Evolutionary conservation across 1,284 basidiomycete genomes (phyloP), one percentile per base, ranked within the genome.

Genomic region (Tilletia setariae): DNA sequence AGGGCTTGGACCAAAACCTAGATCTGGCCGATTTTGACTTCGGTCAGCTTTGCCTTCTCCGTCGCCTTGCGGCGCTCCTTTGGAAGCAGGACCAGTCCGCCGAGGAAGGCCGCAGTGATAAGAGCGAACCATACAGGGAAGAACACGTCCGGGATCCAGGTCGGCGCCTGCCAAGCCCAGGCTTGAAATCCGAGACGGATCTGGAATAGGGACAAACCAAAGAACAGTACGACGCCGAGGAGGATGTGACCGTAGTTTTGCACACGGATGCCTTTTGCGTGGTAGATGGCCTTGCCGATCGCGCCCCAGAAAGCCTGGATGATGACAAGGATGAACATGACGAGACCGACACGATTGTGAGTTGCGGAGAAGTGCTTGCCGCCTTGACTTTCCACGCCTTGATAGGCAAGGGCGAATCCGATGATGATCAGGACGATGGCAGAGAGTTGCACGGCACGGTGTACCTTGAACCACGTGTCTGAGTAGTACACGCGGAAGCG

Each of bases 281-380:
- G 67, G 40, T 16, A 74, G 66, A 87, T 72, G 68, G 81, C 87
- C 78, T 91, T 89, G 66, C 89, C 87, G 68, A 88, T 72, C 2
- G 85, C 84, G 4, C 90, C 90, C 8, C 90, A 79, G 1, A 78
- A 72, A 70, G 86, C 84, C 80, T 91, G 90, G 13, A 86, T 66
- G 64, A 88, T 47, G 76, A 89, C 88, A 19, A 91, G 83, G 59
- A 85, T 84, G 70, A 90, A 86, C 49, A 91, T 81, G 4, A 85
- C 85, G 56, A 88, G 78, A 40, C 90, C 90, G 74, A 86, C 85
- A 83, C 84, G 84, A 87, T 88, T 74, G 61, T 67, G 72, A 40
- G 64, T 68, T 49, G 68, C 66, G 21, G 63, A 44, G 47, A 72
- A 75, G 69, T 72, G 65, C 25, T 25, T 66, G 51, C 63, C 40